Percentiles rank a stretch among this genome's conserved stretches.
Evolutionary conservation across 225 moss, liverwort and hornwort genomes (phyloP).

Genomic region (Pleurozium schreberi): DNA sequence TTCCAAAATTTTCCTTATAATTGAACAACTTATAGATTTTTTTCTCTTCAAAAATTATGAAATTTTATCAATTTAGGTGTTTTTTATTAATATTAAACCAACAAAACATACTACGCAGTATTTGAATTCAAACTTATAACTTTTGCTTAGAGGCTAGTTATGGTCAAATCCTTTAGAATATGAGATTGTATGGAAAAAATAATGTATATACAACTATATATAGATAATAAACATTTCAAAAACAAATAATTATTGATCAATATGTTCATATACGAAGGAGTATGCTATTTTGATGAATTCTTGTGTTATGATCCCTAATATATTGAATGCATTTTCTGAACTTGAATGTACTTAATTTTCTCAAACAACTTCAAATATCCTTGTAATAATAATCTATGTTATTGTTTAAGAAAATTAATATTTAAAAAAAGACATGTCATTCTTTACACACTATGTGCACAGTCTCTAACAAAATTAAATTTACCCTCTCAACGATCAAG

Average conservation of each 20-base stretch:
- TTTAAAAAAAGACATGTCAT: neutral
- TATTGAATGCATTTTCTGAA: neutral
- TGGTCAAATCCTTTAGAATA: neutral
- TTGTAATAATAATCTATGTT: neutral
- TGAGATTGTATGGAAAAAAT: neutral
- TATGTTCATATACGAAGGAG: neutral
- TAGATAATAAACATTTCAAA: too few relatives aligned
- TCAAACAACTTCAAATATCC: neutral
- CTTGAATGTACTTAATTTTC: neutral
- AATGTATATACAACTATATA: too few relatives aligned
- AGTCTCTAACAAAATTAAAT: neutral
- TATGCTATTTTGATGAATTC: neutral
- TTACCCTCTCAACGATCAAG: too few relatives aligned
- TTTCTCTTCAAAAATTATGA: rapidly evolving
- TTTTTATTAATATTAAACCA: neutral
- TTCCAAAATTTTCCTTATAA: neutral
- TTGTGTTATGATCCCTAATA: neutral
- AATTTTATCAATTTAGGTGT: neutral
- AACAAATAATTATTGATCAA: too few relatives aligned
- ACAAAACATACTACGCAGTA: too few relatives aligned
- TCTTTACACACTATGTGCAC: neutral
- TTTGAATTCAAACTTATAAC: neutral
- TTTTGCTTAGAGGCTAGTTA: neutral
- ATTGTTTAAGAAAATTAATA: neutral
- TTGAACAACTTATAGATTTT: neutral